Evolutionary conservation across 495 filamentous ascomycete genomes (phyloP), one percentile per base, ranked within the genome.

Genomic region (Penicillium soppii): DNA sequence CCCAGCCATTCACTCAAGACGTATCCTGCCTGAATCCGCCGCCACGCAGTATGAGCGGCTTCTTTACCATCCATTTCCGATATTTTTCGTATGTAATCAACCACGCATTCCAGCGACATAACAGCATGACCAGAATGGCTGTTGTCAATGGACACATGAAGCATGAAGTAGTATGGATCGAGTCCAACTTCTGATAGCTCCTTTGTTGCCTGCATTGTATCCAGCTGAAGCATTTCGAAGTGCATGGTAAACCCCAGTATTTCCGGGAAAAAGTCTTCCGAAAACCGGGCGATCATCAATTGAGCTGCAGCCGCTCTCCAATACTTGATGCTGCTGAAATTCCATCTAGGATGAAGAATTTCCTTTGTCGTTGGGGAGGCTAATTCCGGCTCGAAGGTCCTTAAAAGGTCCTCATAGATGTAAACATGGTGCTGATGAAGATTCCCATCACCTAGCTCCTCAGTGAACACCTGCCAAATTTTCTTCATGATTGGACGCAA

Each of bases 101-200:
- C 61, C 16, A 74, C 68, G 6, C 61, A 58, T 12, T 67, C 50
- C 37, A 71, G 54, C 4, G 72, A 74, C 65, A 81, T 79, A 9
- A 73, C 75, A 25, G 67, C 61, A 56, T 81, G 77, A 5, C 78
- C 76, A 5, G 70, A 75, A 45, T 78, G 53, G 15, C 61, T 53
- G 48, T 79, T 81, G 52, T 80, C 78, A 41, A 81, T 80, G 16
- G 71, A 67, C 17, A 80, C 57, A 58, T 81, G 77, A 9, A 81
- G 62, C 38, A 76, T 49, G 58, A 79, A 81, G 50, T 79, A 81
- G 27, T 76, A 76, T 5, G 71, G 51, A 49, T 74, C 56, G 15
- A 80, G 42, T 9, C 57, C 53, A 35, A 80, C 42, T 47, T 77
- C 78, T 30, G 55, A 51, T 15, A 80, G 53, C 54, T 81, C 78